phyloP scores from a whole-genome alignment of 805 yeast genomes.

The Kuraishia borneana region DNA sequence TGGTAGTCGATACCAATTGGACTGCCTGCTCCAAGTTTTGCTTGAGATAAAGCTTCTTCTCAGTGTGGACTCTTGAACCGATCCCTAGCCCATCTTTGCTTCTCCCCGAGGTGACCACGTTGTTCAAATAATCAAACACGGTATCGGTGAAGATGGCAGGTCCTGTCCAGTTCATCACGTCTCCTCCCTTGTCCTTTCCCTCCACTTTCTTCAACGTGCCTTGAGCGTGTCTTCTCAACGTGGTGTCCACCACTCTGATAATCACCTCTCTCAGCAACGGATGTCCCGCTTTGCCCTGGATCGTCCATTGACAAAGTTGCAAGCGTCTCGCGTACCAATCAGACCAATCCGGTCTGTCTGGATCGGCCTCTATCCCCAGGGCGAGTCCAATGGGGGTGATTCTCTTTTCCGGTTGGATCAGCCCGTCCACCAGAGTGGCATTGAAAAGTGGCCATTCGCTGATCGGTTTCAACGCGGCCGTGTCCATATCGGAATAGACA shows the following conservation, averaged over 20 bases:
- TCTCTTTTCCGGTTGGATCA: conserved; percentile 1
- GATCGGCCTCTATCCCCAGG: conserved; percentile 94
- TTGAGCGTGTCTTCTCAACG: conserved; percentile 41
- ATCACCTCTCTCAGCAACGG: conserved; percentile 79
- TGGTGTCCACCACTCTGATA: conserved; percentile 65
- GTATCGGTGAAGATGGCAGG: conserved; percentile 92
- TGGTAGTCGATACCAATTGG: not conserved
- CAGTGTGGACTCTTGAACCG: conserved; percentile 13
- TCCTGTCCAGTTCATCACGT: conserved; percentile 92
- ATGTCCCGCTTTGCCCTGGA: conserved; percentile 83
- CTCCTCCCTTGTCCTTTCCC: conserved; percentile 60
- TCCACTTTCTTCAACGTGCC: conserved; percentile 34
- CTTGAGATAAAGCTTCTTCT: not conserved
- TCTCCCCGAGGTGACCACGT: conserved; percentile 28
- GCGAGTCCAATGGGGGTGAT: conserved; percentile 53
- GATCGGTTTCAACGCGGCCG: conserved; percentile 61
- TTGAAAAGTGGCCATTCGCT: conserved; percentile 61
- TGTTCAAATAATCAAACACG: conserved; percentile 70
- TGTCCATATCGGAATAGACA: conserved; percentile 85
- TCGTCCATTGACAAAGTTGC: conserved; percentile 97
- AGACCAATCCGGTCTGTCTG: conserved; percentile 90
- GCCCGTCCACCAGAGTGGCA: not conserved
- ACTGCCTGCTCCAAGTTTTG: not conserved
- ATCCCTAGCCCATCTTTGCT: conserved; percentile 20
- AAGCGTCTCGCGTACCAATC: conserved; percentile 88